These are phyloP conservation scores for Sporisorium scitamineum DNA, from an alignment of 1,284 basidiomycete genomes.

Conservation along the genomic window DNA sequence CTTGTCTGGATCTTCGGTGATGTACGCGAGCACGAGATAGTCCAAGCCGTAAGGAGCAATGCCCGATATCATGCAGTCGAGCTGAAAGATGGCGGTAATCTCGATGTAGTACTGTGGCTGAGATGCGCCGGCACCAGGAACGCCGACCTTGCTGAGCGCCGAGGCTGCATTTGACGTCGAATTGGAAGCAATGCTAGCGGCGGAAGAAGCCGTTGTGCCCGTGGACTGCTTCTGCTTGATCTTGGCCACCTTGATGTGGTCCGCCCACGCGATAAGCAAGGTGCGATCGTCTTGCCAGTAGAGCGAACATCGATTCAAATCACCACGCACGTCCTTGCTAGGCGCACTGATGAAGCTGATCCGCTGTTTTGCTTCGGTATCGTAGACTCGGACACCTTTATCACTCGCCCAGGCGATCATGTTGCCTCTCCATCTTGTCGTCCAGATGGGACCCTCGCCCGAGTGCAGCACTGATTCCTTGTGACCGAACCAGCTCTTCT, in stretches of 20 bases:
- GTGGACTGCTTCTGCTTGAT: constrained; percentile 39
- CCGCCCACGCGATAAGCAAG: constrained; percentile 92
- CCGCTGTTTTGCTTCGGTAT: constrained; percentile 81
- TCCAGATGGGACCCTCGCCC: constrained; percentile 95
- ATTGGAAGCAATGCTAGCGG: constrained; percentile 20
- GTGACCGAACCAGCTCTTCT: constrained; percentile 97
- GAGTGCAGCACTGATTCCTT: constrained; percentile 87
- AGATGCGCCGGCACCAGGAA: constrained; percentile 11
- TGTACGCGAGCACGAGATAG: constrained; percentile 84
- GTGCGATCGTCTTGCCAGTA: constrained; percentile 90
- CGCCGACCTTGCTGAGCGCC: constrained; percentile 35
- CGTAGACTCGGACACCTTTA: constrained; percentile 93
- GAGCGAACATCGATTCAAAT: constrained; percentile 91
- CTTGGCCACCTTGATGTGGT: constrained; percentile 86
- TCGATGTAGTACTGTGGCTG: constrained; percentile 74
- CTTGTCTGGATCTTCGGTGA: constrained; percentile 69
- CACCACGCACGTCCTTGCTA: constrained; percentile 83
- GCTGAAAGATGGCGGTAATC: constrained; percentile 88
- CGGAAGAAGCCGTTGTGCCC: constrained; percentile 21
- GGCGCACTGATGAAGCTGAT: constrained; percentile 90
- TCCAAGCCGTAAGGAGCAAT: constrained; percentile 79
- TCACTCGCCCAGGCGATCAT: constrained; percentile 98
- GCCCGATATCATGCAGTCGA: constrained; percentile 95
- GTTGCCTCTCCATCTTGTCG: constrained; percentile 83
- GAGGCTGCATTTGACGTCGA: constrained; percentile 30